These are phyloP conservation scores for Sequoia sempervirens DNA, from an alignment of 75 land plant species.

Conservation along the genomic window DNA sequence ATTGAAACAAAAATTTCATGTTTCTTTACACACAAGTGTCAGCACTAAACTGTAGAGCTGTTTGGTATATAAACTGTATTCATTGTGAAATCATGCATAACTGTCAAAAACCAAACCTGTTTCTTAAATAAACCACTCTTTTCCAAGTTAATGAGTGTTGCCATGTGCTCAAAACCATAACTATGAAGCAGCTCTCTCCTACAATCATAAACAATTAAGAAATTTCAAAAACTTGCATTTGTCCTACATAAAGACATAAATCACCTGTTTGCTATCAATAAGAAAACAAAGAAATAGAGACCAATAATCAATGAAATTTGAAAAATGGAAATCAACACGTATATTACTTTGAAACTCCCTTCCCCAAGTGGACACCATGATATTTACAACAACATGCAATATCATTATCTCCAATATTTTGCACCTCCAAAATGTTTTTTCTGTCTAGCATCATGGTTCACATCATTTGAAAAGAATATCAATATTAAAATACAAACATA, in stretches of 20 bases:
- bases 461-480: neutral
- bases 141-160: constrained; percentile 76
- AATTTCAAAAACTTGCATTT: neutral
- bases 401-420: neutral
- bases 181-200: constrained; percentile 96
- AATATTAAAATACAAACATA: neutral
- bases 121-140: constrained; percentile 80
- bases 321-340: neutral
- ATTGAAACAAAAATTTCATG: neutral
- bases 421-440: neutral
- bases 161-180: constrained; percentile 96
- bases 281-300: neutral
- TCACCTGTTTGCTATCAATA: neutral
- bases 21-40: neutral
- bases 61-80: neutral
- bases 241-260: neutral
- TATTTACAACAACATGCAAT: neutral
- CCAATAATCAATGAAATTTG: neutral
- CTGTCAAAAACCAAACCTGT: constrained; percentile 42
- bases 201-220: constrained; percentile 4
- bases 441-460: neutral
- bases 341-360: neutral
- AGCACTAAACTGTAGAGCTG: neutral
- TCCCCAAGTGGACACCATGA: neutral
- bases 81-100: neutral